Evolutionary conservation across 179 eudicot species (phyloP).

Genomic region (Camellia oleifera): DNA sequence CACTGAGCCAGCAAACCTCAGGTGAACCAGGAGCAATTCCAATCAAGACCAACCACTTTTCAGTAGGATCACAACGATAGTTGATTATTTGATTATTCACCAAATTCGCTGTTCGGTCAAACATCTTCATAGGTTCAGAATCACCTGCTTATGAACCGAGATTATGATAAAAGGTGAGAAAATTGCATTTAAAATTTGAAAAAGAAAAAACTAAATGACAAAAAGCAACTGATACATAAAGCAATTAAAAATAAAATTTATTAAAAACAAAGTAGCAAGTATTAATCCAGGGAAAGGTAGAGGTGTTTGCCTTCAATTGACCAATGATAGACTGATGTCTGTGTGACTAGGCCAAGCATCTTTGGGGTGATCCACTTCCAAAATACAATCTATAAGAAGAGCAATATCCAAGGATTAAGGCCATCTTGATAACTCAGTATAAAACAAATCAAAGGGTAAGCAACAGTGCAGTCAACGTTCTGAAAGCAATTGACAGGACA

Average conservation of each 20-base stretch:
- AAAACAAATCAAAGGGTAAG: neutral
- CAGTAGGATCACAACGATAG: constrained; percentile 85
- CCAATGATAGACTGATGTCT: constrained; percentile 91
- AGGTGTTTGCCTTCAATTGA: constrained; percentile 69
- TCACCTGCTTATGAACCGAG: constrained; percentile 44
- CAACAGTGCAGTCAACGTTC: no score
- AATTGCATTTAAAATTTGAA: neutral
- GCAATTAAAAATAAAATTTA: no score
- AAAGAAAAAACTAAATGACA: no score
- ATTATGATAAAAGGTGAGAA: no score
- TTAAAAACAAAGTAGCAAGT: no score
- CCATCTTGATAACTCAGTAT: no score
- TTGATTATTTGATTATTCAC: constrained; percentile 88
- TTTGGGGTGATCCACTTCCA: constrained; percentile 94
- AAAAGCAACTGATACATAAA: no score
- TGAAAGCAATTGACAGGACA: neutral
- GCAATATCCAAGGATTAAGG: no score
- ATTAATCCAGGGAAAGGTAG: no score
- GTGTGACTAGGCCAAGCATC: constrained; percentile 85
- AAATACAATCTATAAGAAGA: constrained; percentile 57
- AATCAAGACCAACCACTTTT: constrained; percentile 92
- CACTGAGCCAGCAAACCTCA: constrained; percentile 41
- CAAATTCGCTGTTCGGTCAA: constrained; percentile 87
- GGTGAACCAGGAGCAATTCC: constrained; percentile 95
- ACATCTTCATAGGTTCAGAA: constrained; percentile 77